These are phyloP conservation scores for Sclerotinia subarctica DNA, from an alignment of 2,329 filamentous ascomycete genomes.

Conservation along the genomic window DNA sequence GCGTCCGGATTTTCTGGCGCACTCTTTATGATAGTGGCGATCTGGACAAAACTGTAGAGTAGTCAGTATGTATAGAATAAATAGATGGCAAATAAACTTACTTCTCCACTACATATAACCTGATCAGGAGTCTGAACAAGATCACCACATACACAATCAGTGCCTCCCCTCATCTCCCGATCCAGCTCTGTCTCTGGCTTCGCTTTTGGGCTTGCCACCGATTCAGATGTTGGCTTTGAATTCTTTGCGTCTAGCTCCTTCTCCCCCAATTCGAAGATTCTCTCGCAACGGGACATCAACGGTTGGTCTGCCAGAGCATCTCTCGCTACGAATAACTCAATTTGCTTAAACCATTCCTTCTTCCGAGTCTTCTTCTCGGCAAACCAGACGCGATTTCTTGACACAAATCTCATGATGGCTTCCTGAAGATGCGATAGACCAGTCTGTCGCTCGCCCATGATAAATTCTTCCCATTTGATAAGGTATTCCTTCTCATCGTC, in stretches of 20 bases:
- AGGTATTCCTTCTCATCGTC: constrained; percentile 37
- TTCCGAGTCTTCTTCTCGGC: constrained; percentile 25
- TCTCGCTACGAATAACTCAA: constrained; percentile 27
- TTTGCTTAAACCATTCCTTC: constrained; percentile 29
- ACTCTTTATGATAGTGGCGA: not conserved
- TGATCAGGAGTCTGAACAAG: constrained; percentile 22
- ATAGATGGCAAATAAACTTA: not conserved
- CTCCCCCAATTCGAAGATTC: constrained; percentile 11
- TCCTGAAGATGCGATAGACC: constrained; percentile 26
- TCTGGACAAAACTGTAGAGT: constrained; percentile 2
- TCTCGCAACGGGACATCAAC: constrained; percentile 21
- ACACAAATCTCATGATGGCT: constrained; percentile 30
- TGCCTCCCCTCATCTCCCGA: constrained; percentile 6
- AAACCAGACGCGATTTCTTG: constrained; percentile 33
- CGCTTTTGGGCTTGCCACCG: constrained; percentile 11
- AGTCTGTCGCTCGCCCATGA: constrained; percentile 28
- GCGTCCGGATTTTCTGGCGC: not conserved
- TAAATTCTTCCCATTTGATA: constrained; percentile 36
- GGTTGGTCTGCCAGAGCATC: constrained; percentile 5
- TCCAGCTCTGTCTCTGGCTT: not conserved
- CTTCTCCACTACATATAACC: constrained; percentile 25
- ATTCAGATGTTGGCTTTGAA: not conserved
- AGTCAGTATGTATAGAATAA: not conserved
- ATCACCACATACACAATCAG: constrained; percentile 29
- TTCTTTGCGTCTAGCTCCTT: constrained; percentile 2